These are phyloP conservation scores for Suillus clintonianus DNA, from an alignment of 768 basidiomycete species.

Conservation along the genomic window DNA sequence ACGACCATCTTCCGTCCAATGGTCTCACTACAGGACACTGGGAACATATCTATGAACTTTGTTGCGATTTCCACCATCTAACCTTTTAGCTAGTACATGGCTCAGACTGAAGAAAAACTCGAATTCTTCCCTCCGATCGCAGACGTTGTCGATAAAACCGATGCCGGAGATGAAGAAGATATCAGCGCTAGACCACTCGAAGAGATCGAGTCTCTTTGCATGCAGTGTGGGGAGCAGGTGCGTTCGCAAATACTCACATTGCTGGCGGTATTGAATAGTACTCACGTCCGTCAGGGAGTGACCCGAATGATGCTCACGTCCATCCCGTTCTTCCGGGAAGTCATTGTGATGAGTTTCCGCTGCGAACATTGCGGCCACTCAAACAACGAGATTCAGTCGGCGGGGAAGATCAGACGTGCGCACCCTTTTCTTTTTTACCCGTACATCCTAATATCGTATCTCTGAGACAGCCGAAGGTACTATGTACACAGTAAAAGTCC, in stretches of 20 bases:
- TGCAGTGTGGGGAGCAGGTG: slow-evolving; percentile 91
- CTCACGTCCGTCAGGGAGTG: slow-evolving; percentile 58
- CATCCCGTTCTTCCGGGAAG: slow-evolving; percentile 94
- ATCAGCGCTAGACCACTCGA: slow-evolving; percentile 58
- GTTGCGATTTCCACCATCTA: background rate
- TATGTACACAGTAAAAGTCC: slow-evolving; percentile 77
- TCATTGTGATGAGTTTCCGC: slow-evolving; percentile 95
- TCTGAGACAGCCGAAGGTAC: slow-evolving; percentile 70
- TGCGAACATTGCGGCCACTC: slow-evolving; percentile 88
- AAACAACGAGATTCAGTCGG: slow-evolving; percentile 95
- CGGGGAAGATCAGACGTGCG: slow-evolving; percentile 82
- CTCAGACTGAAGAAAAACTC: slow-evolving; percentile 21
- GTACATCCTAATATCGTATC: background rate
- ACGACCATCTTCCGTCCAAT: no score
- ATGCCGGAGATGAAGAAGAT: slow-evolving; percentile 37
- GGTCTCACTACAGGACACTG: no score
- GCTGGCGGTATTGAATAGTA: slow-evolving; percentile 1
- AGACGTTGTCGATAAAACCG: slow-evolving; percentile 51
- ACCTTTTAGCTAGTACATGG: slow-evolving; percentile 15
- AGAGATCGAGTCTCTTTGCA: slow-evolving; percentile 90
- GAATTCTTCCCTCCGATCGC: slow-evolving; percentile 62
- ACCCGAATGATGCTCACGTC: slow-evolving; percentile 89
- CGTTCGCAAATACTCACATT: slow-evolving; percentile 21
- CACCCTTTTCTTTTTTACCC: slow-evolving; percentile 7
- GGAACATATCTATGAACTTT: no score